A percentile compares a stretch with the other conserved stretches of the same genome.
phyloP scores from a whole-genome alignment of 768 basidiomycete genomes.

The Pisolithus albus region DNA sequence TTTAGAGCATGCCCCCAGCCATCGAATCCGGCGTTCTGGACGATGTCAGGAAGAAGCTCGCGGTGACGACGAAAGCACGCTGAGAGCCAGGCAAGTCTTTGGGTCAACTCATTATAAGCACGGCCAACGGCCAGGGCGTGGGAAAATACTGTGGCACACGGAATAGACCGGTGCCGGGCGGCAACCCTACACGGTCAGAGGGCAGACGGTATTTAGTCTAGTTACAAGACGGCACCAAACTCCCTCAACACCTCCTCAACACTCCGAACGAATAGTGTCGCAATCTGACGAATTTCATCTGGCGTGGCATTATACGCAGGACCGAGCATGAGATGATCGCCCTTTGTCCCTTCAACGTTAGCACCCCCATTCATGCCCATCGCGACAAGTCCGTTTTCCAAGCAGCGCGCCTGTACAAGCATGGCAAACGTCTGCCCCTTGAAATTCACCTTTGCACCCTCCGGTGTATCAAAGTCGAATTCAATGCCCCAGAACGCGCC shows the following conservation, averaged over 20 bases:
- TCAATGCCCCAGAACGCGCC: constrained; percentile 84
- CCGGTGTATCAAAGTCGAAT: constrained; percentile 55
- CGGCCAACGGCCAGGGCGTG: constrained; percentile 23
- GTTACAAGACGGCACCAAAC: constrained; percentile 7
- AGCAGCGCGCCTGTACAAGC: constrained; percentile 60
- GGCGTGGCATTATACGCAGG: constrained; percentile 76
- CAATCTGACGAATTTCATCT: constrained; percentile 64
- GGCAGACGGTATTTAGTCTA: neutral
- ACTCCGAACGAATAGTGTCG: constrained; percentile 54
- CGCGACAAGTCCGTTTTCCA: constrained; percentile 60
- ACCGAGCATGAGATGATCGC: constrained; percentile 66
- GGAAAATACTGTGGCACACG: constrained; percentile 16
- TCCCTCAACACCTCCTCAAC: constrained; percentile 57
- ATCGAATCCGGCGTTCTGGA: constrained; percentile 47
- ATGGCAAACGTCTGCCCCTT: constrained; percentile 54
- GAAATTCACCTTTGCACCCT: constrained; percentile 41
- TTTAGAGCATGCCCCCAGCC: constrained; percentile 86
- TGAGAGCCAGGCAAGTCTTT: constrained; percentile 12
- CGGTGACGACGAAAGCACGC: constrained; percentile 19
- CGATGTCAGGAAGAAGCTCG: constrained; percentile 18
- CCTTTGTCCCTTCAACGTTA: constrained; percentile 61
- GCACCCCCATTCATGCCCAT: constrained; percentile 73
- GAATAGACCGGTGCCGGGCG: neutral
- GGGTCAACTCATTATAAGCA: constrained; percentile 8
- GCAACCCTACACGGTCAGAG: neutral